Percentiles rank a stretch among this genome's conserved stretches.
phyloP scores from a whole-genome alignment of 495 filamentous ascomycete genomes.

The Clavariopsis aquatica region DNA sequence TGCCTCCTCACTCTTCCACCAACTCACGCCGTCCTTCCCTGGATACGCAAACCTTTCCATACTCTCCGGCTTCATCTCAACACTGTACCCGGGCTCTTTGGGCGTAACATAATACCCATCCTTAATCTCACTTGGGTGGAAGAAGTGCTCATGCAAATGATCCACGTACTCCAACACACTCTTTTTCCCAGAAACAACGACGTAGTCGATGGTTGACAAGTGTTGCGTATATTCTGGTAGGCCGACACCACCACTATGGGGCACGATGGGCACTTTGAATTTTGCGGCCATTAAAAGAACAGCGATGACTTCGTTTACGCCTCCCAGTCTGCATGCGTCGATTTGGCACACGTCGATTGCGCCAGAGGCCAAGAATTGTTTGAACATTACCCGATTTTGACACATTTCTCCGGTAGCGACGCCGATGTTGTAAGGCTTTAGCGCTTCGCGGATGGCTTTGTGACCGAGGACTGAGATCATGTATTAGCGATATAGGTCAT shows the following conservation, averaged over 20 bases:
- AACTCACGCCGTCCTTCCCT: conserved; percentile 72
- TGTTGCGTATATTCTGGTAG: conserved; percentile 95
- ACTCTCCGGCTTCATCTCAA: conserved; percentile 88
- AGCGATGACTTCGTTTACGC: conserved; percentile 88
- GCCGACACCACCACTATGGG: conserved; percentile 86
- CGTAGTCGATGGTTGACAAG: conserved; percentile 90
- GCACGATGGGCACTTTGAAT: conserved; percentile 78
- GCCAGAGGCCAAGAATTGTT: conserved; percentile 77
- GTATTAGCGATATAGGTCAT: background rate
- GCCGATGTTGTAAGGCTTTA: conserved; percentile 71
- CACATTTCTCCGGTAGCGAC: conserved; percentile 97
- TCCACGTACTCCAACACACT: conserved; percentile 90
- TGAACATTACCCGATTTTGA: conserved; percentile 92
- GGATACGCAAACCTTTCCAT: conserved; percentile 78
- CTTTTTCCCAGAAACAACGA: conserved; percentile 78
- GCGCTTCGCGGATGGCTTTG: conserved; percentile 76
- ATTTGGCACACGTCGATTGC: conserved; percentile 89
- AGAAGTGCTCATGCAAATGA: conserved; percentile 90
- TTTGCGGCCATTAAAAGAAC: conserved; percentile 91
- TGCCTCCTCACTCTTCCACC: conserved; percentile 63
- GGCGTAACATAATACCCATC: conserved; percentile 90
- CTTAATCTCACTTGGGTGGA: conserved; percentile 74
- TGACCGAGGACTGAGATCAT: conserved; percentile 67
- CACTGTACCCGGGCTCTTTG: conserved; percentile 77
- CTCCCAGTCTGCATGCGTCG: conserved; percentile 88